Evolutionary conservation across 192 early-diverging fungal species (phyloP).

Genomic region (Pecoramyces ruminantium): DNA sequence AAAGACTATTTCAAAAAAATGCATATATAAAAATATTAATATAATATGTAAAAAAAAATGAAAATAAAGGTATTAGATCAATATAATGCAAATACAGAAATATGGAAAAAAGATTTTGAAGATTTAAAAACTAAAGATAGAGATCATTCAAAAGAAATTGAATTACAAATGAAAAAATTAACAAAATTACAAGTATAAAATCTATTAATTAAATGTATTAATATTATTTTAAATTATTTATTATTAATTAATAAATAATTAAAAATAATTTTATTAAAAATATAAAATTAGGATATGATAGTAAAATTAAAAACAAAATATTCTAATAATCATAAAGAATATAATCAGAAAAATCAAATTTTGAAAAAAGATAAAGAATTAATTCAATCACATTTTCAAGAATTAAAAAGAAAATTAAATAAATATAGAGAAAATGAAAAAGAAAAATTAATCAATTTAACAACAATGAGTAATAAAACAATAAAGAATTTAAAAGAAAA

Average conservation of each 20-base stretch:
- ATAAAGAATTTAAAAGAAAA: conserved; percentile 24
- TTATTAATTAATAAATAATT: too few relatives aligned
- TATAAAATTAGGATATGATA: conserved; percentile 23
- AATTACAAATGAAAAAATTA: conserved; percentile 40
- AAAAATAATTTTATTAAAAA: background rate
- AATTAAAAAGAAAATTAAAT: conserved; percentile 33
- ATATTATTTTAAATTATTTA: too few relatives aligned
- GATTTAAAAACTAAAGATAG: conserved; percentile 40
- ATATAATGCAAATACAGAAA: conserved; percentile 35
- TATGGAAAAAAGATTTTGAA: conserved; percentile 38
- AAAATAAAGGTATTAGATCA: conserved; percentile 29
- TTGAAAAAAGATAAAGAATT: conserved; percentile 31
- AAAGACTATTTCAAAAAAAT: too few relatives aligned
- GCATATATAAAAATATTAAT: too few relatives aligned
- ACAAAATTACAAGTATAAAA: conserved; percentile 33
- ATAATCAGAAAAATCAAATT: conserved; percentile 24
- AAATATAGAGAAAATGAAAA: conserved; percentile 28
- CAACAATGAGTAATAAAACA: conserved; percentile 19
- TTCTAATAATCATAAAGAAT: conserved; percentile 20
- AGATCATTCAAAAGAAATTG: conserved; percentile 38
- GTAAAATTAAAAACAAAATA: conserved; percentile 24
- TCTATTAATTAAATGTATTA: too few relatives aligned
- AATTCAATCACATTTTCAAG: conserved; percentile 33
- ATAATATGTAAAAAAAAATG: too few relatives aligned
- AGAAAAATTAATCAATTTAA: conserved; percentile 24